phyloP scores from a whole-genome alignment of 2,329 filamentous ascomycete species.

The Dryadomyces quercivorus region DNA sequence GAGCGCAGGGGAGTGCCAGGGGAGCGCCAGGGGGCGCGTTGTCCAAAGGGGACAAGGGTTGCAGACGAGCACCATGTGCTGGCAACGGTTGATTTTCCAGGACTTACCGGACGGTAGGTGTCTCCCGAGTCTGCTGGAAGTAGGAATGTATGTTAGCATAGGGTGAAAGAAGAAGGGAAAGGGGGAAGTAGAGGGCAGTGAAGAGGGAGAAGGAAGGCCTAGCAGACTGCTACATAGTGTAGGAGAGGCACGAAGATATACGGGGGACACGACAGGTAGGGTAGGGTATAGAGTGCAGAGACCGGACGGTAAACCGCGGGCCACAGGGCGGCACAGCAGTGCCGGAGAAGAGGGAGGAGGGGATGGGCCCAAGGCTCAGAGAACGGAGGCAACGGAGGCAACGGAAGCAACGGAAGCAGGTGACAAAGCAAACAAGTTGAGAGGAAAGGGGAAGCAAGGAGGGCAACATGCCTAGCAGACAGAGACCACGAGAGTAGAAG shows the following conservation, averaged over 20 bases:
- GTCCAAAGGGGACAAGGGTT: no score
- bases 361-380: neutral
- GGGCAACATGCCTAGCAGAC: slow-evolving; percentile 2
- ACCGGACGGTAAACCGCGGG: neutral
- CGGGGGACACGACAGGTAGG: no score
- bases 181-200: neutral
- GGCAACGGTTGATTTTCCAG: neutral
- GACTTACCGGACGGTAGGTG: slow-evolving; percentile 48
- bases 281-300: neutral
- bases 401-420: neutral
- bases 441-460: neutral
- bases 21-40: no score
- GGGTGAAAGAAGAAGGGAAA: neutral
- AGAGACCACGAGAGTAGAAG: neutral
- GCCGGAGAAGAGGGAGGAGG: neutral
- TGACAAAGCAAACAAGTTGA: slow-evolving; percentile 1
- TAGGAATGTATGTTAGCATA: slow-evolving; percentile 1
- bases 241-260: neutral
- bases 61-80: no score
- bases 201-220: neutral
- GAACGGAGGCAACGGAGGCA: neutral
- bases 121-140: slow-evolving; percentile 45
- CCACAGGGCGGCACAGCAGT: neutral
- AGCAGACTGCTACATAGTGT: neutral
- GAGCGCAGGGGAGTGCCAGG: neutral